Conservation (phyloP, 176 grass and related monocot species). For the Aechmea fasciata region DNA sequence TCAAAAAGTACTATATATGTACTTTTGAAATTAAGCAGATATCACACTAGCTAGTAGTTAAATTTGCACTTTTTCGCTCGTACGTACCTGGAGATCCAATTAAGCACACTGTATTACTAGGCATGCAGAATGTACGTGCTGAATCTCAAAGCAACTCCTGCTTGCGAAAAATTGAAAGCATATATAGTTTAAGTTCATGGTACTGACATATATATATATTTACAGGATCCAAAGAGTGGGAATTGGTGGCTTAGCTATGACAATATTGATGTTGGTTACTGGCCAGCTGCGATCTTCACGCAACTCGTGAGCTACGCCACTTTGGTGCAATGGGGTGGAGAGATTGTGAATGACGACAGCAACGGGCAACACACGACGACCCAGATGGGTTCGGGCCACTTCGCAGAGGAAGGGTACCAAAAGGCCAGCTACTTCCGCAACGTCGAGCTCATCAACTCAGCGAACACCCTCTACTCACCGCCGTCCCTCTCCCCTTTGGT, state of each 20-base stretch:
- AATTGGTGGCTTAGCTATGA: constrained; percentile 7
- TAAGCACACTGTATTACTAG: no score
- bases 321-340: constrained; percentile 4
- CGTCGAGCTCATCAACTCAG: neutral
- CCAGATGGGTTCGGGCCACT: constrained; percentile 11
- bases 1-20: no score
- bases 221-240: neutral
- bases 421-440: neutral
- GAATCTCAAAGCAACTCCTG: no score
- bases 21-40: no score
- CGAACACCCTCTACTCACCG: neutral
- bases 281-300: constrained; percentile 5
- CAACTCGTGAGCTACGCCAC: neutral
- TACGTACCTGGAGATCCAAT: no score
- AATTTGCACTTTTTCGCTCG: no score
- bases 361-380: constrained; percentile 3
- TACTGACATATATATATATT: neutral
- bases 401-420: neutral
- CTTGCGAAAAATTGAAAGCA: no score
- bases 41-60: no score
- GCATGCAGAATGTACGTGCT: no score
- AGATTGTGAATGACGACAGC: neutral
- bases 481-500: neutral
- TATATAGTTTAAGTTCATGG: no score
- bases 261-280: constrained; percentile 1